Evolutionary conservation across 2,329 filamentous ascomycete species (phyloP), one percentile per base, ranked within the genome.

Genomic region (Pseudomassariella vexata): DNA sequence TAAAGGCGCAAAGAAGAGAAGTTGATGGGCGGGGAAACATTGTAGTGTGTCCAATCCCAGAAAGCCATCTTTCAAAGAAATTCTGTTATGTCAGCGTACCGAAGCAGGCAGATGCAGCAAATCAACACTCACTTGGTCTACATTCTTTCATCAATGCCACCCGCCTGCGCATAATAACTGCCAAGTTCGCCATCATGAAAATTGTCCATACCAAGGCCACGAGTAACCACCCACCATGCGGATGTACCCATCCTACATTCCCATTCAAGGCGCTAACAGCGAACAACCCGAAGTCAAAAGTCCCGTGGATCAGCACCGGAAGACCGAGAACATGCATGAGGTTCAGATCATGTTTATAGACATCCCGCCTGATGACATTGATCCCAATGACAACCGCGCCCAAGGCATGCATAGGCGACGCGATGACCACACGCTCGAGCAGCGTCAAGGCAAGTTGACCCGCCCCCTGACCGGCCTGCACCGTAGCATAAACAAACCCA

Each of bases 231-330:
- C n/a, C n/a, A n/a, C 36, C 34, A 8, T 26, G 22, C 5, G 44
- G 44, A 33, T 46, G 44, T 4, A 44, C 24, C 42, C 44, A 47
- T 12, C 44, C 44, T 9, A 47, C 37, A 18, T 47, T 46, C 5
- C 42, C 44, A 11, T 46, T 34, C 8, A 38, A 28, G n/a, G 44
- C 40, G 26, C 42, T 46, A 6, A 34, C 24, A 19, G 24, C 24
- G n/a, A 47, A 41, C 10, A 44, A 27, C 17, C 30, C 28, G 21
- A 47, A 37, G 20, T 47, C 36, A 21, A 18, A 40, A 6, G 19
- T 21, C 7, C 44, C 44, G 21, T 46, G 44, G 19, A 46, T 35
- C 8, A 48, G 11, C 7, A 39, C 33, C n/a, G 42, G 24, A 9
- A 37, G 25, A 9, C 32, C 27, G 21, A 47, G 15, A 18, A 47